A percentile compares a stretch with the other conserved stretches of the same genome.
Conservation (phyloP, 441 rosid species). For the Erodium texanum region DNA sequence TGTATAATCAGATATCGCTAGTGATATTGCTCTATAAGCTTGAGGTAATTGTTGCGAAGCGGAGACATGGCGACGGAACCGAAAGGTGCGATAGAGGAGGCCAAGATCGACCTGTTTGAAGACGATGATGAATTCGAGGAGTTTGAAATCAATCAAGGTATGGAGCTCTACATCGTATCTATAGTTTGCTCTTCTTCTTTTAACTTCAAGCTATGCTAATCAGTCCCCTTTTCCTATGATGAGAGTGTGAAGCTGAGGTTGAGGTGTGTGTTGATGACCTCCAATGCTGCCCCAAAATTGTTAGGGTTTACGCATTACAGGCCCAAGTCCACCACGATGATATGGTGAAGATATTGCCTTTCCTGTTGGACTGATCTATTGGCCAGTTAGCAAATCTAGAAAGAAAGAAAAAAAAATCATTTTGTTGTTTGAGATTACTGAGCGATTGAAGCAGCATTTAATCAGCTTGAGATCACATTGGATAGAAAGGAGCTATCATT, state of each 20-base stretch:
- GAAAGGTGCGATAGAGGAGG: slow-evolving; percentile 51
- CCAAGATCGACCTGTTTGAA: slow-evolving; percentile 76
- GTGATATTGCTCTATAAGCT: not conserved
- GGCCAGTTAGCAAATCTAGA: no score
- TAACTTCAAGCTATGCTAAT: not conserved
- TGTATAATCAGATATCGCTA: not conserved
- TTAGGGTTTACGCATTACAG: not conserved
- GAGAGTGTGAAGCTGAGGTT: not conserved
- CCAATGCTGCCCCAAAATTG: not conserved
- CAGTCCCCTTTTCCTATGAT: not conserved
- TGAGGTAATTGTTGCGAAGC: not conserved
- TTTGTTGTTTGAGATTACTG: no score
- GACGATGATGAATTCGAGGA: slow-evolving; percentile 97
- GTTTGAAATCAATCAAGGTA: slow-evolving; percentile 69
- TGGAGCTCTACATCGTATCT: not conserved
- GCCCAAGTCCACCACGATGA: no score
- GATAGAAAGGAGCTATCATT: no score
- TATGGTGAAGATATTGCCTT: no score
- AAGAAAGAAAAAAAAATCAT: no score
- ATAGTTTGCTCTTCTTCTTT: not conserved
- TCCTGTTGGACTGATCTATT: no score
- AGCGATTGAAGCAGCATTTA: no score
- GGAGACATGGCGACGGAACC: slow-evolving; percentile 58
- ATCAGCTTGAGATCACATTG: no score
- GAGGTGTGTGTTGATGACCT: not conserved